Percentiles rank a stretch among this genome's conserved stretches.
These are phyloP conservation scores for Teratosphaeria viscida DNA, from an alignment of 2,329 filamentous ascomycete species.

Conservation along the genomic window DNA sequence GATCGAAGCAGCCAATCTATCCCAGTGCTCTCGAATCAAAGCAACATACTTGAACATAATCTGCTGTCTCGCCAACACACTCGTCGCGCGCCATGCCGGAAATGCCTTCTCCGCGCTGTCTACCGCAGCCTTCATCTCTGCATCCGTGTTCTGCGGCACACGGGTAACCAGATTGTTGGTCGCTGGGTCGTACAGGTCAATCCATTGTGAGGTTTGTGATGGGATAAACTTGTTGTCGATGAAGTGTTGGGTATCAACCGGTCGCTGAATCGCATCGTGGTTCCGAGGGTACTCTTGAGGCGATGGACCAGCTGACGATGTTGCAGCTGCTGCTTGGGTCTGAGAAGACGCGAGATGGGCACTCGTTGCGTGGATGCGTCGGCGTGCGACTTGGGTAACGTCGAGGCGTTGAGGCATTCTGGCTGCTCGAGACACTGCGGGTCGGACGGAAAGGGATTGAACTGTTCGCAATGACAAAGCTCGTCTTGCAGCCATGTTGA, in stretches of 20 bases:
- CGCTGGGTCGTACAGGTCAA: conserved; percentile 71
- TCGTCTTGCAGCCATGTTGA: conserved; percentile 38
- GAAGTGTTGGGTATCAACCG: conserved; percentile 68
- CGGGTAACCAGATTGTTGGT: conserved; percentile 79
- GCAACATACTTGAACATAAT: conserved; percentile 81
- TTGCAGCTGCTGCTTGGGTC: conserved; percentile 23
- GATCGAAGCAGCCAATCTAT: conserved; percentile 72
- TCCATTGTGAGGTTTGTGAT: conserved; percentile 60
- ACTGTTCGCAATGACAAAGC: conserved; percentile 32
- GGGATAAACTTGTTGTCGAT: conserved; percentile 67
- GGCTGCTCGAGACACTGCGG: conserved; percentile 21
- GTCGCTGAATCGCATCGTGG: conserved; percentile 59
- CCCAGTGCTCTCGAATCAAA: conserved; percentile 75
- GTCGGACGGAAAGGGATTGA: conserved; percentile 30
- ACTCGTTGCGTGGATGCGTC: conserved; percentile 46
- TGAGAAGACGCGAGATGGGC: conserved; percentile 34
- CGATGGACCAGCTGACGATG: conserved; percentile 39
- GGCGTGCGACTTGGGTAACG: conserved; percentile 29
- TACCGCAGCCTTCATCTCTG: conserved; percentile 64
- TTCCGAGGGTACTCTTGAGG: conserved; percentile 53
- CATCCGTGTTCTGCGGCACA: conserved; percentile 71
- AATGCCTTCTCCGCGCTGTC: conserved; percentile 68
- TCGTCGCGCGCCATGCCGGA: conserved; percentile 60
- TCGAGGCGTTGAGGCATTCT: conserved; percentile 10
- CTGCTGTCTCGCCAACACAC: conserved; percentile 63